These are phyloP conservation scores for Chalciporus piperatus DNA, from an alignment of 768 basidiomycete genomes.

Conservation along the genomic window DNA sequence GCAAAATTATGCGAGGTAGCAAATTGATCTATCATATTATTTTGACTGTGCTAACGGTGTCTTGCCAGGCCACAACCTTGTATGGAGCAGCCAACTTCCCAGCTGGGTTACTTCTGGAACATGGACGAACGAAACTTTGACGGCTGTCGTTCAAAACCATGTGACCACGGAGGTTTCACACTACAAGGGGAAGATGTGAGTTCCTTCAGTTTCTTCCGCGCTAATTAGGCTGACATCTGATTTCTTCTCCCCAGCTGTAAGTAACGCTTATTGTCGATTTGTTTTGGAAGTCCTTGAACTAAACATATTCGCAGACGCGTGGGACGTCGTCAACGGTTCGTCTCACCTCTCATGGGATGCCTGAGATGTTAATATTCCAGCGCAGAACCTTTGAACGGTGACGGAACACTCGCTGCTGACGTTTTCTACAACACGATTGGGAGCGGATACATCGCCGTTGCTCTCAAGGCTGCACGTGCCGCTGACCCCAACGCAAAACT, in stretches of 20 bases:
- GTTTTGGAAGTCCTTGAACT: neutral
- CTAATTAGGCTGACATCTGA: neutral
- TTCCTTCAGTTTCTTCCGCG: neutral
- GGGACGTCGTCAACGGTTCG: slow-evolving; percentile 22
- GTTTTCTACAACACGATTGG: slow-evolving; percentile 54
- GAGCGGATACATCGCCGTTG: slow-evolving; percentile 45
- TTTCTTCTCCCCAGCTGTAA: slow-evolving; percentile 7
- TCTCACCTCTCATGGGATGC: neutral
- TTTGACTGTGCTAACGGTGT: neutral
- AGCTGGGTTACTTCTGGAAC: slow-evolving; percentile 13
- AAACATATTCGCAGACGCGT: slow-evolving; percentile 9
- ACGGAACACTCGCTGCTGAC: slow-evolving; percentile 51
- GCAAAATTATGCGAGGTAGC: slow-evolving; percentile 18
- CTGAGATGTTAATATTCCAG: neutral
- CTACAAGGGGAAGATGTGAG: slow-evolving; percentile 15
- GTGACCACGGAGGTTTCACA: slow-evolving; percentile 17
- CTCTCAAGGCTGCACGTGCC: slow-evolving; percentile 36
- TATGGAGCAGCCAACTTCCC: slow-evolving; percentile 18
- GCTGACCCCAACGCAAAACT: slow-evolving; percentile 33
- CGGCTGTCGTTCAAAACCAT: slow-evolving; percentile 16
- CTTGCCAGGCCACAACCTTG: slow-evolving; percentile 18
- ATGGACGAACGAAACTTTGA: slow-evolving; percentile 16
- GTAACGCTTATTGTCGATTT: neutral
- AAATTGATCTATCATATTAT: neutral
- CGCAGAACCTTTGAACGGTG: slow-evolving; percentile 42